These are phyloP conservation scores for Chenopodium formosanum DNA, from an alignment of 148 eudicot species.

Conservation along the genomic window DNA sequence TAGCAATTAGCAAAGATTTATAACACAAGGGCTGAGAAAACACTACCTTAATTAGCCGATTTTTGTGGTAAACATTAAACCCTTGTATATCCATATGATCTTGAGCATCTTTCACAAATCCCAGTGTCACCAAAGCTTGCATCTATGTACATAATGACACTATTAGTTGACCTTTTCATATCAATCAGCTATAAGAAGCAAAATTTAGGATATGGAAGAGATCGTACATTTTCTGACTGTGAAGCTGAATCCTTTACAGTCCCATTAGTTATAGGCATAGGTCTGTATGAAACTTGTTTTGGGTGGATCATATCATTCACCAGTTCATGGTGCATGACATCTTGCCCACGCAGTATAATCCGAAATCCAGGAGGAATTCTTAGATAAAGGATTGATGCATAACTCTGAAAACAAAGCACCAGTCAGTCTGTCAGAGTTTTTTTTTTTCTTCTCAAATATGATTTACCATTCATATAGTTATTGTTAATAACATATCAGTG, in stretches of 20 bases:
- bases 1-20: background rate
- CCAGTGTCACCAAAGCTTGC: slow-evolving; percentile 54
- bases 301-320: slow-evolving; percentile 61
- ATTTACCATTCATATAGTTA: no score
- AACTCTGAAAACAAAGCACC: slow-evolving; percentile 46
- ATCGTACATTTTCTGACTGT: slow-evolving; percentile 30
- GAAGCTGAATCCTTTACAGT: slow-evolving; percentile 20
- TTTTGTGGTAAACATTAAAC: slow-evolving; percentile 76
- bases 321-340: slow-evolving; percentile 63
- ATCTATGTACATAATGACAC: slow-evolving; percentile 25
- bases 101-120: slow-evolving; percentile 73
- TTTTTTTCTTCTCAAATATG: no score
- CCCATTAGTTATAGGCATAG: slow-evolving; percentile 37
- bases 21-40: background rate
- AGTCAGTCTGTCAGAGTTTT: no score
- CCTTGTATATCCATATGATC: slow-evolving; percentile 82
- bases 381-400: slow-evolving; percentile 70
- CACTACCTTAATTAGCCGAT: slow-evolving; percentile 64
- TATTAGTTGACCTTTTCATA: background rate
- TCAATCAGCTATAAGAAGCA: background rate
- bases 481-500: no score
- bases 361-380: slow-evolving; percentile 61
- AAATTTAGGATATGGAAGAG: background rate
- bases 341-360: slow-evolving; percentile 63
- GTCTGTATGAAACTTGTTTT: slow-evolving; percentile 47